Base-by-base conservation (phyloP, 108 stramenopile genomes). In the Aurantiochytrium sp. region DNA sequence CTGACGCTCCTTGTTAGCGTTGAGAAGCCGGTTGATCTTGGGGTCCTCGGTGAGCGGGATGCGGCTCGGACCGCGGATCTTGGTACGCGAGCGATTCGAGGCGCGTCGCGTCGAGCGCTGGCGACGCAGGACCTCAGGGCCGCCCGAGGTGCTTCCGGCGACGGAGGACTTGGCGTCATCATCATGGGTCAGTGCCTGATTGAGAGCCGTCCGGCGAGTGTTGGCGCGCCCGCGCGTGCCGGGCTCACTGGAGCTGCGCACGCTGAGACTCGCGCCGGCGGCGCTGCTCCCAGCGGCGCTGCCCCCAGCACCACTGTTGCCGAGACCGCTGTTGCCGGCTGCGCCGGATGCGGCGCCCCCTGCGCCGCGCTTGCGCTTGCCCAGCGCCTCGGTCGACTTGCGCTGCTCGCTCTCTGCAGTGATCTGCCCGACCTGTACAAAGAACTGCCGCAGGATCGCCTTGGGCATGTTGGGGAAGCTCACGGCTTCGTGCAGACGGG, bases 31-130 rank as follows among this genome's bases (percentile, higher is more conserved):
- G 39, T 81, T 81, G 39, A 81, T 48, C 3, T 81, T 48, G 1
- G 73, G 73, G 24, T 81, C 73, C 21, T 81, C 73, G 21, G 73
- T 81, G 12, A 81, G 73, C 6, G 73, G 73, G 73, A 81, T 81
- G 45, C 73, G 73, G 39, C 42, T 48, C 21, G 34, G 32, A 17
- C 32, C 59, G 32, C 34, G 27, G 24, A 65, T 65, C 34, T 65
- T 65, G 34, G 59, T 34, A 12, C 34, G 27, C 32, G 59, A 65
- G 59, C 59, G 59, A 2, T 65, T 65, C 24, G 27, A 34, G 10
- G 59, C 27, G 19, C 59, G 59, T 24, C 59, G 27, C 32, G 24
- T 65, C 19, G 27, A 8, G 59, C 34, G 59, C 34, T 12, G 59
- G 34, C 59, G 59, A 30, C 59, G 59, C 27, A 19, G 0, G 27